Conservation (phyloP, 306 rosid species). For the Sindora glabra region DNA sequence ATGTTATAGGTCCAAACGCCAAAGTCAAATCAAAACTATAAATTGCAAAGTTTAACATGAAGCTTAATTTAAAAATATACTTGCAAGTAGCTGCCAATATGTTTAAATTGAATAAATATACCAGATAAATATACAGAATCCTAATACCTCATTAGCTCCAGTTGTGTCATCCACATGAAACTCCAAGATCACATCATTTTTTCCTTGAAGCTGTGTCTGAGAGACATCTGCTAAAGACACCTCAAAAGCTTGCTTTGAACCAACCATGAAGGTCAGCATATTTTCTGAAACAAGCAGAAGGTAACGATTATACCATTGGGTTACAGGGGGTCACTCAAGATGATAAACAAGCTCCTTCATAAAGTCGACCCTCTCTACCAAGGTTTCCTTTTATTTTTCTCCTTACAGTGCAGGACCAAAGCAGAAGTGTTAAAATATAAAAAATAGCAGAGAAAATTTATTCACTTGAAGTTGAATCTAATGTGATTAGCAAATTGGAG, state of each 20-base stretch:
- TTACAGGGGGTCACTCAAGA: too few relatives aligned
- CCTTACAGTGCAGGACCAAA: neutral
- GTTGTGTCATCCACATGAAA: conserved; percentile 97
- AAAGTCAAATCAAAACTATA: neutral
- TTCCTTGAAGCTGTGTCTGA: conserved; percentile 92
- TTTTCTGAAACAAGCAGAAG: conserved; percentile 50
- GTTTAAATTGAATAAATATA: neutral
- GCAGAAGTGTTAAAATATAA: neutral
- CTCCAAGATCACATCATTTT: conserved; percentile 87
- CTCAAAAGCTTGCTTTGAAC: conserved; percentile 95
- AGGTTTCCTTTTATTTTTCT: neutral
- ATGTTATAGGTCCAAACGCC: neutral
- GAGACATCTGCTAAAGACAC: conserved; percentile 96
- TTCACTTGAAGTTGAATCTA: neutral
- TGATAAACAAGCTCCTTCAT: neutral
- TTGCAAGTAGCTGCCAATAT: neutral
- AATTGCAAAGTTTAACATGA: neutral
- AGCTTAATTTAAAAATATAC: neutral
- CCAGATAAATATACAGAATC: neutral
- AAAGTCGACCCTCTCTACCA: neutral
- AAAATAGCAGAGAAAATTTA: neutral
- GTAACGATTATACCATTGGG: conserved; percentile 6
- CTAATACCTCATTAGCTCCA: conserved; percentile 87
- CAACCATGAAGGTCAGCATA: conserved; percentile 83
- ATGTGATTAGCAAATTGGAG: neutral